Percentiles rank a stretch among this genome's conserved stretches.
phyloP scores from a whole-genome alignment of 2,329 filamentous ascomycete genomes.

The Aspergillus chevalieri region DNA sequence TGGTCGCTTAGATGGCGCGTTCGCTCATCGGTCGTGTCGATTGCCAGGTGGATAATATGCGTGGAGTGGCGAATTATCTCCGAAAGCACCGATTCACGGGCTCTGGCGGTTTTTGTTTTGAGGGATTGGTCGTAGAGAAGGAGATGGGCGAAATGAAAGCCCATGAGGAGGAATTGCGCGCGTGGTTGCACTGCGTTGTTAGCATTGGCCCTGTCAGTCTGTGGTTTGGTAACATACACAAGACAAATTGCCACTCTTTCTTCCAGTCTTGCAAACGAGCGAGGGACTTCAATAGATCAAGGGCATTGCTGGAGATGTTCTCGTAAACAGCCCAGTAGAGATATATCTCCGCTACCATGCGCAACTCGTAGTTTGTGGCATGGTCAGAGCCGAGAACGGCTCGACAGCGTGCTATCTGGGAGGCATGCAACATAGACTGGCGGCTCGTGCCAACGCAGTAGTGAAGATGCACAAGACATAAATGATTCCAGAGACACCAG shows the following conservation, averaged over 20 bases:
- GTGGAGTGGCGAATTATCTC: slow-evolving; percentile 40
- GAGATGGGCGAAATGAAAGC: slow-evolving; percentile 42
- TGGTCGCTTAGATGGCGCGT: slow-evolving; percentile 43
- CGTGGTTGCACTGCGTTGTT: slow-evolving; percentile 33
- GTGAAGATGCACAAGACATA: slow-evolving; percentile 42
- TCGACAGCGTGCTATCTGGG: slow-evolving; percentile 35
- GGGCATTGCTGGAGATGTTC: slow-evolving; percentile 21
- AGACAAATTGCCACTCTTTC: slow-evolving; percentile 35
- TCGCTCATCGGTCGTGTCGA: slow-evolving; percentile 40
- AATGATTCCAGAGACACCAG: slow-evolving; percentile 40
- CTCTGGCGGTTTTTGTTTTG: slow-evolving; percentile 31
- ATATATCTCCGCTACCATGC: slow-evolving; percentile 43
- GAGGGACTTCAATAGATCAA: slow-evolving; percentile 31
- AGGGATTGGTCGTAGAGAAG: slow-evolving; percentile 33
- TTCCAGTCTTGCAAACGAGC: slow-evolving; percentile 33
- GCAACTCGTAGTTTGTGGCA: slow-evolving; percentile 40
- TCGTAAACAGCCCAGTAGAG: slow-evolving; percentile 44
- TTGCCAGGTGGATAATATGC: slow-evolving; percentile 36
- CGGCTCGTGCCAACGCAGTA: slow-evolving; percentile 42
- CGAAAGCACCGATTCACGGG: slow-evolving; percentile 29
- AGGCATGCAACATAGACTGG: slow-evolving; percentile 30
- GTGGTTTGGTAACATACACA: slow-evolving; percentile 26
- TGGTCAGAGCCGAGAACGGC: slow-evolving; percentile 32
- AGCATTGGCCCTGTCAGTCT: too few relatives aligned
- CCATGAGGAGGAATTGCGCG: slow-evolving; percentile 43